Percentiles rank a stretch among this genome's conserved stretches.
These are phyloP conservation scores for Inga leiocalycina DNA, from an alignment of 306 rosid genomes.

Conservation along the genomic window DNA sequence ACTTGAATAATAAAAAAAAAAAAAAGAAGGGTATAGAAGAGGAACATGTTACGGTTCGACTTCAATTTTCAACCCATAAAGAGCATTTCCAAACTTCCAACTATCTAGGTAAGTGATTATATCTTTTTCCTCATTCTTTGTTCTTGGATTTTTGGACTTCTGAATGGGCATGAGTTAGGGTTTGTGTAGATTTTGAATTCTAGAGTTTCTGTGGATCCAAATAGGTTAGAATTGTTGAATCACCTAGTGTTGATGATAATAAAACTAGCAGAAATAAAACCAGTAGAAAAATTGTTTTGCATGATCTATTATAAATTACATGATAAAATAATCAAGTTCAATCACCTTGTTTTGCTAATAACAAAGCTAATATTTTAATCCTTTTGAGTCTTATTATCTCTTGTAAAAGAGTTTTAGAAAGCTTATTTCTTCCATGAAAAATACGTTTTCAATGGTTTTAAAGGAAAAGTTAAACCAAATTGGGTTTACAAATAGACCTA, in stretches of 20 bases:
- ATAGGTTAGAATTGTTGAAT: neutral
- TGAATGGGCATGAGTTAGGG: neutral
- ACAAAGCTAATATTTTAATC: too few species aligned
- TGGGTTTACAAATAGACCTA: neutral
- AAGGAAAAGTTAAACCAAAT: neutral
- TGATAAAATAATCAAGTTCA: too few species aligned
- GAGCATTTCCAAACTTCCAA: too few species aligned
- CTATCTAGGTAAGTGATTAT: neutral
- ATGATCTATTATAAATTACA: too few species aligned
- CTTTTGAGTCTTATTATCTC: neutral
- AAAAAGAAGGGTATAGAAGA: neutral
- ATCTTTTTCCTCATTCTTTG: neutral
- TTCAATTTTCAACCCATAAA: neutral
- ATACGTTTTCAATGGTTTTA: neutral
- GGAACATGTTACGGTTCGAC: neutral
- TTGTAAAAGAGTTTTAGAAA: neutral
- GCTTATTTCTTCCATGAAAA: neutral
- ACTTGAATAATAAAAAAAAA: neutral
- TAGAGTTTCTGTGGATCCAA: neutral
- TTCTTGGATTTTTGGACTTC: neutral
- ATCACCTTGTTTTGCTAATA: too few species aligned
- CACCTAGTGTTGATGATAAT: too few species aligned
- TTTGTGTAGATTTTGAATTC: too few species aligned
- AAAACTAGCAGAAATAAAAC: too few species aligned
- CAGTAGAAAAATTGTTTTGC: too few species aligned